Evolutionary conservation across 164 flowering plant genomes (phyloP).

Genomic region (Piper longum): DNA sequence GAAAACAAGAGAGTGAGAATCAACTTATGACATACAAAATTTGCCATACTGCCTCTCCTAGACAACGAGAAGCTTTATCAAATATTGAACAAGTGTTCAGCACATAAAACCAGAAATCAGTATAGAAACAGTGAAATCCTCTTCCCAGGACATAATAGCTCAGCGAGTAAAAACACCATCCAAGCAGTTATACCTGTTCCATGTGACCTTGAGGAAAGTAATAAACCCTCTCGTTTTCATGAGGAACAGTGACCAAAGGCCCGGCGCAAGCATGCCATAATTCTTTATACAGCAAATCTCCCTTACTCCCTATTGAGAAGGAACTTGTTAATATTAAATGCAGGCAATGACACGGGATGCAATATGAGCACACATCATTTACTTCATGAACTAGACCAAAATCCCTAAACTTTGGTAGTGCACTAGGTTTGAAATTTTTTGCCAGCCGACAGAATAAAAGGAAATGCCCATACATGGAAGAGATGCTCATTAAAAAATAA

Average conservation of each 20-base stretch:
- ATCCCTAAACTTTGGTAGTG: no score
- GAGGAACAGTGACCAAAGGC: conserved; percentile 74
- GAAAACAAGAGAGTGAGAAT: not conserved
- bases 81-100: not conserved
- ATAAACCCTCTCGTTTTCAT: conserved; percentile 71
- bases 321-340: not conserved
- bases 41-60: not conserved
- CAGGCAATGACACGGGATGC: not conserved
- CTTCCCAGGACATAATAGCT: not conserved
- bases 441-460: no score
- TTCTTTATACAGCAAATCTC: conserved; percentile 55
- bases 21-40: no score
- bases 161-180: not conserved
- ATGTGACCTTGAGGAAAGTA: conserved; percentile 93
- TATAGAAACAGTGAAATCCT: no score
- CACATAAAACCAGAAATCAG: not conserved
- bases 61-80: not conserved
- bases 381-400: no score
- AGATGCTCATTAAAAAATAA: no score
- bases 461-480: not conserved
- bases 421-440: no score
- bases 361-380: not conserved
- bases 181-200: conserved; percentile 52
- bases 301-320: conserved; percentile 16
- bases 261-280: conserved; percentile 96